Conservation (phyloP, 23 red algal species). For the Gracilaria gracilis region DNA sequence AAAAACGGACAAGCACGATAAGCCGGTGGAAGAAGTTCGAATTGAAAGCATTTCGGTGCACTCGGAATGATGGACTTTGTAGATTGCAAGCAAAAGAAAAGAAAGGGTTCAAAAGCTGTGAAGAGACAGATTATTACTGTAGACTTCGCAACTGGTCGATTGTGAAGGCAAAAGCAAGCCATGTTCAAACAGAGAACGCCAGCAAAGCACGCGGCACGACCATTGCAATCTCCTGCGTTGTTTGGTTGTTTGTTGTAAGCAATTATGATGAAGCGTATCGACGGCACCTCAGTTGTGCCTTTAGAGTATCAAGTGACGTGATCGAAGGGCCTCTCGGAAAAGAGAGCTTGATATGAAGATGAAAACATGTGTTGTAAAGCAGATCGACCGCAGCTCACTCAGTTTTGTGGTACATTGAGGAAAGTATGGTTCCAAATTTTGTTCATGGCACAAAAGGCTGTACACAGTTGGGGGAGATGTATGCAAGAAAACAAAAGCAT, state of each 20-base stretch:
- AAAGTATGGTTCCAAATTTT: not conserved
- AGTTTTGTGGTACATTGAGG: not conserved
- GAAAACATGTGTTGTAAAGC: not conserved
- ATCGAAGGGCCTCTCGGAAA: not conserved
- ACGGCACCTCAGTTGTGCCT: not conserved
- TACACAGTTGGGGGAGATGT: not conserved
- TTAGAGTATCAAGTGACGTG: not conserved
- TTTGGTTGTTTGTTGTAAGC: not conserved
- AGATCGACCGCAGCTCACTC: not conserved
- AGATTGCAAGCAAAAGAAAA: not conserved
- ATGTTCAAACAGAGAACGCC: not conserved
- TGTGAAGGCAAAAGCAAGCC: not conserved
- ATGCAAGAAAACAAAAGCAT: not conserved
- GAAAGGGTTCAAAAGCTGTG: not conserved
- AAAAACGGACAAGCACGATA: slow-evolving; percentile 65
- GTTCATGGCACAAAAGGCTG: not conserved
- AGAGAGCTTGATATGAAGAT: not conserved
- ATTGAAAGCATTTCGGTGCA: slow-evolving; percentile 76
- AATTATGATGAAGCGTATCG: not conserved
- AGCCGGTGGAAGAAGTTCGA: slow-evolving; percentile 49
- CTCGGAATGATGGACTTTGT: slow-evolving; percentile 8
- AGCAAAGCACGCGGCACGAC: not conserved
- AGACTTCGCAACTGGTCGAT: not conserved
- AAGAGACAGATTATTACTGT: not conserved
- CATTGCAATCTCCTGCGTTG: not conserved